Percentiles rank a stretch among this genome's conserved stretches.
phyloP scores from a whole-genome alignment of 2,329 filamentous ascomycete genomes.

The Phaeomoniella chlamydospora region DNA sequence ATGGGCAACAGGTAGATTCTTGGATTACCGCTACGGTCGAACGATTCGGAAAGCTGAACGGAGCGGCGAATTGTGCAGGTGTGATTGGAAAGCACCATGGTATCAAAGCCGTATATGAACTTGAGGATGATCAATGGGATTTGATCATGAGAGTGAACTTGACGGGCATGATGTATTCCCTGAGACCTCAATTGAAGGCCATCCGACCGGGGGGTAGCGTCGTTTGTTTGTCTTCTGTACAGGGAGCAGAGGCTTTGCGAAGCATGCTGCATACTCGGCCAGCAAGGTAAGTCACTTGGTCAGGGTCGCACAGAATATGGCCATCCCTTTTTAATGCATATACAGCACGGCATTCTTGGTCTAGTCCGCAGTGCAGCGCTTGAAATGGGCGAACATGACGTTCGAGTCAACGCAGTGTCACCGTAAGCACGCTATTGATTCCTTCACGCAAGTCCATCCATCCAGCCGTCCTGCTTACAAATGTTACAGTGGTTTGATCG shows the following conservation, averaged over 20 bases:
- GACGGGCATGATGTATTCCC: constrained; percentile 34
- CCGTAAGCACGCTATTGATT: no score
- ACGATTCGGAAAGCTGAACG: constrained; percentile 9
- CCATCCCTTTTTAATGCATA: no score
- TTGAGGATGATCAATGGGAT: constrained; percentile 27
- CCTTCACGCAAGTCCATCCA: no score
- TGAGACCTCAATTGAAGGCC: constrained; percentile 32
- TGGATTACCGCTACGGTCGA: constrained; percentile 8
- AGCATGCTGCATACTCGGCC: constrained; percentile 17
- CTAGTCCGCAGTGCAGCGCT: constrained; percentile 16
- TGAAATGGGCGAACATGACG: constrained; percentile 11
- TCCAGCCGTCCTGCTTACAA: no score
- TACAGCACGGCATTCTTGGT: constrained; percentile 18
- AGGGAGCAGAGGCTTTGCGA: constrained; percentile 20
- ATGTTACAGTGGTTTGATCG: not conserved
- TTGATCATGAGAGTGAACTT: constrained; percentile 29
- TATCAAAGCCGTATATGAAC: constrained; percentile 14
- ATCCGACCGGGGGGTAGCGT: constrained; percentile 35
- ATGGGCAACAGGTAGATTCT: constrained; percentile 4
- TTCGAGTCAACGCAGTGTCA: constrained; percentile 7
- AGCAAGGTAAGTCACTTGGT: constrained; percentile 21
- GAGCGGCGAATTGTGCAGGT: constrained; percentile 11
- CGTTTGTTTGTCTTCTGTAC: constrained; percentile 35
- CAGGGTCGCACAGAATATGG: no score
- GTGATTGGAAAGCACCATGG: constrained; percentile 15